Percentiles rank a stretch among this genome's conserved stretches.
Evolutionary conservation across 495 filamentous ascomycete species (phyloP).

Genomic region (Trichoderma gamsii): DNA sequence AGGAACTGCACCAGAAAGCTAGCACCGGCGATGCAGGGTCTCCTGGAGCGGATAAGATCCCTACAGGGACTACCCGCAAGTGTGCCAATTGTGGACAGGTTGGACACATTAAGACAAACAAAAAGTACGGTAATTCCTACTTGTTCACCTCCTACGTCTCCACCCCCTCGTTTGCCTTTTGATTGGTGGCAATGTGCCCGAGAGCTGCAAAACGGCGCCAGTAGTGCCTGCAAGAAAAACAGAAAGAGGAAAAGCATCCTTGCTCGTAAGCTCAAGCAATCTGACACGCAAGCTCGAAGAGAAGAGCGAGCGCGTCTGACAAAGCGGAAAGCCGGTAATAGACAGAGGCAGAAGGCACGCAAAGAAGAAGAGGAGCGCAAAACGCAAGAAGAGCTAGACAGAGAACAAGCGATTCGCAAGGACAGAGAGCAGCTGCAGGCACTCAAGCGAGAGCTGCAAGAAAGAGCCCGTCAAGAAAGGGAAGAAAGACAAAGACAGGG

Average conservation of each 20-base stretch:
- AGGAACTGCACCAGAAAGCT: conserved; percentile 47
- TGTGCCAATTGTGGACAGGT: conserved; percentile 95
- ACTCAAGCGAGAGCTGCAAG: conserved; percentile 19
- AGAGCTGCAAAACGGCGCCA: neutral
- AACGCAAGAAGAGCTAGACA: conserved; percentile 1
- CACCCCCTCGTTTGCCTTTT: conserved; percentile 14
- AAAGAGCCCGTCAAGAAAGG: conserved; percentile 1
- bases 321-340: neutral
- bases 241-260: neutral
- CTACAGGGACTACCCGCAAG: conserved; percentile 73
- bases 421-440: conserved; percentile 72
- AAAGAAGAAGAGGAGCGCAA: neutral
- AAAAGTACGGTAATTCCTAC: conserved; percentile 59
- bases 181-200: conserved; percentile 10
- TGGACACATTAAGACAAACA: conserved; percentile 99
- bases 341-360: neutral
- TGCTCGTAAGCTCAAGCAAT: neutral
- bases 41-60: conserved; percentile 46
- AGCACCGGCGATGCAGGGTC: conserved; percentile 40
- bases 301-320: neutral
- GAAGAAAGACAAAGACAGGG: neutral
- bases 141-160: conserved; percentile 1
- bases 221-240: neutral
- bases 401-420: conserved; percentile 77
- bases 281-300: conserved; percentile 1